Percentiles rank a stretch among this genome's conserved stretches.
Conservation (phyloP, 2,329 filamentous ascomycete genomes). For the Pestalotiopsis sp. region DNA sequence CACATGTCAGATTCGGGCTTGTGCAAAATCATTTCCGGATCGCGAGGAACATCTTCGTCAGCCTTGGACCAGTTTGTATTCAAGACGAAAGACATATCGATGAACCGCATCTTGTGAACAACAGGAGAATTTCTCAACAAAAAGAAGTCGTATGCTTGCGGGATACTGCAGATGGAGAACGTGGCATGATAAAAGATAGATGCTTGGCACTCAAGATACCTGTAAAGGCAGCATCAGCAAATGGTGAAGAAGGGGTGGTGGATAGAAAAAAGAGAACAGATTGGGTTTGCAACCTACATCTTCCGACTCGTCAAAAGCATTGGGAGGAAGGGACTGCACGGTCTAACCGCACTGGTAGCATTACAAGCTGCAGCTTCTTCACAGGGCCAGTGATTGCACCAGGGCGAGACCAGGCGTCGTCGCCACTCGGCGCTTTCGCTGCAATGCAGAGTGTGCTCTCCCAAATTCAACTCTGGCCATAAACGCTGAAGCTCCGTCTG, state of each 20-base stretch:
- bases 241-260: background rate
- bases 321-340: background rate
- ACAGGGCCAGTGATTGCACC: constrained; percentile 1
- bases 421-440: background rate
- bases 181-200: background rate
- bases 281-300: constrained; percentile 3
- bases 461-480: background rate
- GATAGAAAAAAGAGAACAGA: background rate
- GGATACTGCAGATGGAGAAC: constrained; percentile 2
- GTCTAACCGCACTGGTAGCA: background rate
- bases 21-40: background rate
- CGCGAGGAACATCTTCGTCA: background rate
- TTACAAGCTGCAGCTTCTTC: constrained; percentile 1
- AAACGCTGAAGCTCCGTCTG: background rate
- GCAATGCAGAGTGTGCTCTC: background rate
- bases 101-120: background rate
- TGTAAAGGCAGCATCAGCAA: background rate
- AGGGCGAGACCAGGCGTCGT: background rate
- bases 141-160: constrained; percentile 1
- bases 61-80: background rate
- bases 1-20: constrained; percentile 4
- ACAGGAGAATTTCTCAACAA: background rate
- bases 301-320: background rate
- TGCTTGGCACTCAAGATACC: constrained; percentile 1
- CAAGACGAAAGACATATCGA: constrained; percentile 2